A percentile compares a stretch with the other conserved stretches of the same genome.
Conservation (phyloP, 495 filamentous ascomycete species). For the Extremus antarcticus region DNA sequence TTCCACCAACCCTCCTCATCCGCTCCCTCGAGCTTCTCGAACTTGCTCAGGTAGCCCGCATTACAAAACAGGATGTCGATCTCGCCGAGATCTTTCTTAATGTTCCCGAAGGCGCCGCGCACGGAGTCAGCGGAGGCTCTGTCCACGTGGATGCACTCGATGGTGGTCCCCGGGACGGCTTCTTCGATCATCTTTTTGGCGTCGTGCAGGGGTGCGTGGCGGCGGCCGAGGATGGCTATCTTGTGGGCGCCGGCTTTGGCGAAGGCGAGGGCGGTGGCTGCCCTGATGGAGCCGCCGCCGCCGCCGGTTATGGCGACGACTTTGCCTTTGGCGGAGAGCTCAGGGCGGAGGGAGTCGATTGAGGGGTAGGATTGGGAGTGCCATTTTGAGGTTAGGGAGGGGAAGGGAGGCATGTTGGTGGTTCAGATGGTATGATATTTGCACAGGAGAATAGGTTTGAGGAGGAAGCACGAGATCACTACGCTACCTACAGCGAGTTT, state of each 20-base stretch:
- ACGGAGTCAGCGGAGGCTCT: slow-evolving; percentile 33
- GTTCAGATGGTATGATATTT: neutral
- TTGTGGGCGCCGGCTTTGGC: slow-evolving; percentile 33
- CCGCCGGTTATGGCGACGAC: slow-evolving; percentile 23
- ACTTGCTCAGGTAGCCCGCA: slow-evolving; percentile 27
- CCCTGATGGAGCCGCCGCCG: slow-evolving; percentile 30
- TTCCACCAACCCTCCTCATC: slow-evolving; percentile 25
- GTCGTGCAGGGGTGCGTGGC: slow-evolving; percentile 25
- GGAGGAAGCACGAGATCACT: neutral
- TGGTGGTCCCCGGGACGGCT: slow-evolving; percentile 19
- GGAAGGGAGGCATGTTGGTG: slow-evolving; percentile 20
- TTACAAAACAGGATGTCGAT: slow-evolving; percentile 25
- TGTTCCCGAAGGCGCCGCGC: slow-evolving; percentile 31
- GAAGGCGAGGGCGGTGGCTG: slow-evolving; percentile 32
- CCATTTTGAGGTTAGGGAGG: slow-evolving; percentile 16
- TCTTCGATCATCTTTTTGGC: slow-evolving; percentile 25
- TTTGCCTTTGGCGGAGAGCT: slow-evolving; percentile 12
- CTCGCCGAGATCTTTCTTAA: slow-evolving; percentile 25
- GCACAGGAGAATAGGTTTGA: neutral
- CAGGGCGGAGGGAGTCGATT: slow-evolving; percentile 5
- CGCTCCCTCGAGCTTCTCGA: slow-evolving; percentile 22
- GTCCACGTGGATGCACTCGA: slow-evolving; percentile 28
- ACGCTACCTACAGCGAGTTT: too few relatives aligned
- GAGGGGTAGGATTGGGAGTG: slow-evolving; percentile 21
- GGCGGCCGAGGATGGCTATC: slow-evolving; percentile 21